These are phyloP conservation scores for Myxozyma geophila DNA, from an alignment of 805 yeast species.

Conservation along the genomic window DNA sequence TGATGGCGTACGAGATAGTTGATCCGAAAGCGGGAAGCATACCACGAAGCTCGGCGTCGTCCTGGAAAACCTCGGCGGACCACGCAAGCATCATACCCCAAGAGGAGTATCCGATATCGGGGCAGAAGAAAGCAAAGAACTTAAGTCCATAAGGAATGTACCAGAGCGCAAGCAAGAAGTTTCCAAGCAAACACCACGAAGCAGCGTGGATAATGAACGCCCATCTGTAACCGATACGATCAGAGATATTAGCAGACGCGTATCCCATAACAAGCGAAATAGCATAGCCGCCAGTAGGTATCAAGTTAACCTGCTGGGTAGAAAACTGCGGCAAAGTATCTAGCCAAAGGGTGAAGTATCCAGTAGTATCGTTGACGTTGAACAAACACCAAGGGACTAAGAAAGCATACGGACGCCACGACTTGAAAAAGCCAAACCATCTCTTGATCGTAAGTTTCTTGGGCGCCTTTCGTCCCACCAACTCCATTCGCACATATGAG, in stretches of 20 bases:
- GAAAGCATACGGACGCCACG: conserved; percentile 36
- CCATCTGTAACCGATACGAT: conserved; percentile 43
- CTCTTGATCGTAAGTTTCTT: conserved; percentile 27
- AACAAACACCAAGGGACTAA: conserved; percentile 28
- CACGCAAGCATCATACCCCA: conserved; percentile 40
- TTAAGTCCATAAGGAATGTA: conserved; percentile 48
- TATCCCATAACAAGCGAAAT: conserved; percentile 42
- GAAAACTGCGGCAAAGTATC: conserved; percentile 38
- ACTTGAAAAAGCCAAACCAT: conserved; percentile 4
- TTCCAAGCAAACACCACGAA: conserved; percentile 30
- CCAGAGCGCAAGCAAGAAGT: conserved; percentile 51
- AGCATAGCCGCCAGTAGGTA: conserved; percentile 47
- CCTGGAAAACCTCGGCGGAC: conserved; percentile 41
- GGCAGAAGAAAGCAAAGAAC: conserved; percentile 34
- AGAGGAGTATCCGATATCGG: conserved; percentile 29
- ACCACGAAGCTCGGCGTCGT: conserved; percentile 42
- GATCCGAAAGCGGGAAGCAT: conserved; percentile 45
- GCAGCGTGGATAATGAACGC: conserved; percentile 39
- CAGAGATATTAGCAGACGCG: conserved; percentile 43
- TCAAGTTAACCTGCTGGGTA: conserved; percentile 42
- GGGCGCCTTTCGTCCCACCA: conserved; percentile 32
- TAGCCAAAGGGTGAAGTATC: conserved; percentile 45
- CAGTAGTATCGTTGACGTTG: conserved; percentile 33
- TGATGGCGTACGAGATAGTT: conserved; percentile 44
- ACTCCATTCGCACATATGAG: conserved; percentile 33